Evolutionary conservation across 257 asterid species (phyloP), one percentile per base, ranked within the genome.

Genomic region (Anisodus acutangulus): DNA sequence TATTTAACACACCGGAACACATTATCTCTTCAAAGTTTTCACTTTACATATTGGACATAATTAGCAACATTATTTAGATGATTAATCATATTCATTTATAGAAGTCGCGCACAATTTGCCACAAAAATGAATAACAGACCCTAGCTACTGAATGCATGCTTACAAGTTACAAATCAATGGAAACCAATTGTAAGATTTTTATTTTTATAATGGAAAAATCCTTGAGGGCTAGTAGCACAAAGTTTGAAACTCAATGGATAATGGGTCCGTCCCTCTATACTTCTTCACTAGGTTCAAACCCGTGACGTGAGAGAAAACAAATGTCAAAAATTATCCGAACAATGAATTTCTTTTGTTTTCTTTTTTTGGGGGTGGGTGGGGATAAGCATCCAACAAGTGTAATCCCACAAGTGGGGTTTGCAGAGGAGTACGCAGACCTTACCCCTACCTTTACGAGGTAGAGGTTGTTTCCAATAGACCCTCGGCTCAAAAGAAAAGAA

Each of bases 81-180:
- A 76, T 76, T 51, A 76, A 19, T 72, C 39, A 72, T 72, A 49
- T 47, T 47, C 80, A 74, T 49, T 22, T 22, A 76, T 74, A 74
- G 60, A 74, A 74, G 19, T 3, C 13, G 2, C n/a, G 6, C 66
- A 78, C 60, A 76, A 53, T 9, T 54, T 15, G 64, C 16, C 64
- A 78, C 64, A 53, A 31, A 68, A 53, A 53, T 13, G 22, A 53
- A 1, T 17, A 72, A 19, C 60, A 12, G 60, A 47, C 39, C 43
- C 79, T 71, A 71, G 79, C 17, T 43, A 45, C 58, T 71, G 79
- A 71, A n/a, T 43, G 31, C 57, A 45, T 45, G 58, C n/a, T 45
- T n/a, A 45, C 9, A 16, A 71, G 58, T 10, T 45, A 71, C 58
- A 10, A 45, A 35, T 22, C 59, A 19, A 74, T 9, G 35, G 45